Conservation (phyloP, 306 rosid species). For the Dryas drummondii region DNA sequence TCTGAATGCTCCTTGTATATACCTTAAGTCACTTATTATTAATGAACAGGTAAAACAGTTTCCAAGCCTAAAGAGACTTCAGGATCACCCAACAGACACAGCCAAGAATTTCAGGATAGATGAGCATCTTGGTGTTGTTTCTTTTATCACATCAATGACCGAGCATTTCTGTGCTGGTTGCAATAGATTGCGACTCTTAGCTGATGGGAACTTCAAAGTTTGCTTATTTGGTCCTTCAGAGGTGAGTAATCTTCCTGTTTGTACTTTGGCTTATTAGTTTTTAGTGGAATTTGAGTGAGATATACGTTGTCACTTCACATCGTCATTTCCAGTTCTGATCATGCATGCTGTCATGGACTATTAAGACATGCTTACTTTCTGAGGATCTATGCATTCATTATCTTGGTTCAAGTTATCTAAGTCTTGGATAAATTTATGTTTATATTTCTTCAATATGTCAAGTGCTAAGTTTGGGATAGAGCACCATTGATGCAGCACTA, state of each 20-base stretch:
- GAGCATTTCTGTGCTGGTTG: constrained; percentile 99
- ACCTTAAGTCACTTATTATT: constrained; percentile 22
- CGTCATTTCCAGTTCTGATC: not conserved
- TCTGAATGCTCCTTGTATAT: constrained; percentile 22
- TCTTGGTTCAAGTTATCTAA: not conserved
- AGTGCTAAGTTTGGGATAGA: constrained; percentile 2
- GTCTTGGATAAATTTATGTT: not conserved
- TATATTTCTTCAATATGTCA: not conserved
- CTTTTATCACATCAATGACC: constrained; percentile 92
- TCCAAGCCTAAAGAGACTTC: constrained; percentile 53
- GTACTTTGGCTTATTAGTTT: constrained; percentile 13
- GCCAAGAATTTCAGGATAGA: constrained; percentile 87
- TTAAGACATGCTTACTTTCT: not conserved
- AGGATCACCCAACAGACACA: constrained; percentile 86
- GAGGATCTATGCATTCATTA: not conserved
- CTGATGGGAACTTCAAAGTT: constrained; percentile 94
- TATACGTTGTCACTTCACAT: not conserved
- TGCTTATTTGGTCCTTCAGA: constrained; percentile 96
- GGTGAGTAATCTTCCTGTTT: constrained; percentile 44
- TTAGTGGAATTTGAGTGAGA: constrained; percentile 21
- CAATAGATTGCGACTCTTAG: constrained; percentile 87
- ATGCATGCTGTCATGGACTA: not conserved
- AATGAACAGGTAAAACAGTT: constrained; percentile 51
- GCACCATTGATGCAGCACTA: not conserved
- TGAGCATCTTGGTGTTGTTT: constrained; percentile 71